These are phyloP conservation scores for Podosphaera fusca DNA, from an alignment of 2,329 filamentous ascomycete species.

Conservation along the genomic window DNA sequence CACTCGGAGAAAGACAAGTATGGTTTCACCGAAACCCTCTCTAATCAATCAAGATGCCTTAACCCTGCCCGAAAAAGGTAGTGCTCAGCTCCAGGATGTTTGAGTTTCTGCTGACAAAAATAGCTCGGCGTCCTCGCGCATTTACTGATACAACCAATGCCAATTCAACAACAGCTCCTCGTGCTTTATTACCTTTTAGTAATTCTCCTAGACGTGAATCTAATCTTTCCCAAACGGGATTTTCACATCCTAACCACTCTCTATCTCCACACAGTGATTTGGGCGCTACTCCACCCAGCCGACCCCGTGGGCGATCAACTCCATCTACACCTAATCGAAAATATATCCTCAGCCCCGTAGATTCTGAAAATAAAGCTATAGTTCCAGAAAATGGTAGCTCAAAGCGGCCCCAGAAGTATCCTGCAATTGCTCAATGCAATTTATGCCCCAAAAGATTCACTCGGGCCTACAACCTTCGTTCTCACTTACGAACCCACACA, in stretches of 20 bases:
- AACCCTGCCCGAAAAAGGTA: conserved; percentile 56
- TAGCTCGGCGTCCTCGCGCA: conserved; percentile 16
- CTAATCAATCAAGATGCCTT: conserved; percentile 51
- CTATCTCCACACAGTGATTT: conserved; percentile 35
- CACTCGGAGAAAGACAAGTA: conserved; percentile 39
- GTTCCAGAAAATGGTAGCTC: conserved; percentile 31
- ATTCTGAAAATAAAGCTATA: conserved; percentile 58
- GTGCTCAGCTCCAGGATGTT: conserved; percentile 6
- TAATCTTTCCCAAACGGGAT: conserved; percentile 22
- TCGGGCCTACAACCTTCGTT: conserved; percentile 84
- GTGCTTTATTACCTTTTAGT: conserved; percentile 26
- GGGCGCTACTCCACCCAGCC: conserved; percentile 20
- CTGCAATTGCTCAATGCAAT: conserved; percentile 85
- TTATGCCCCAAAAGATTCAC: conserved; percentile 93
- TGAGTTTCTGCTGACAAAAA: conserved; percentile 6
- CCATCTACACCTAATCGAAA: conserved; percentile 35
- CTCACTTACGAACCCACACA: conserved; percentile 85
- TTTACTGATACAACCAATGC: conserved; percentile 16
- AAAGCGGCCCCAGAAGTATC: conserved; percentile 90
- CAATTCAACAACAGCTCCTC: conserved; percentile 19
- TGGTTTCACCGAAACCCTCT: conserved; percentile 41
- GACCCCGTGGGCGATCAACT: conserved; percentile 35
- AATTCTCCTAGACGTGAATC: conserved; percentile 31
- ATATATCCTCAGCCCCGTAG: conserved; percentile 75
- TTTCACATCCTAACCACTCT: conserved; percentile 25